Evolutionary conservation across 2,329 filamentous ascomycete genomes (phyloP), one percentile per base, ranked within the genome.

Genomic region (Penicillium hesseltinei): DNA sequence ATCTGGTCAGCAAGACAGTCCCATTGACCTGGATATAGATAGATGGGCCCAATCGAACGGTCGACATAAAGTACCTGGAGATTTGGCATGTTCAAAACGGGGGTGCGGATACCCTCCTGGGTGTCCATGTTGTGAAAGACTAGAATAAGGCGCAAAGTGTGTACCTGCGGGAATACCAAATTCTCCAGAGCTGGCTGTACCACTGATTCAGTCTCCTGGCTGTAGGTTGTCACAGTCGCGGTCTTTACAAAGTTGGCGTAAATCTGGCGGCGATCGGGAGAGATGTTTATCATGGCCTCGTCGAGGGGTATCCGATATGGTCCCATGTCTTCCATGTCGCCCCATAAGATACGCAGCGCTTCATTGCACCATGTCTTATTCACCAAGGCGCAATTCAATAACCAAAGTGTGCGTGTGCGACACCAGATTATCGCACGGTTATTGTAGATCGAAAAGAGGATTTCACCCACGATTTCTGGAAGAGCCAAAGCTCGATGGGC

Each of bases 391-490:
- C 11, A 50, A 7, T 21, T 29, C 21, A 50, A 11, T 19, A 50
- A 8, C n/a, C 17, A 9, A 13, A 10, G 10, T 35, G 10, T 7
- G 46, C 17, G 10, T 35, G 10, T 7, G 46, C 9, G 33, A 9
- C 11, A 2, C n/a, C 6, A 15, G 29, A 11, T 29, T 2, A 5
- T 15, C n/a, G 9, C 9, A 17, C 5, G 2, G 31, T 35, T 2
- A 5, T 11, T 13, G 19, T 23, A 2, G 13, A 25, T n/a, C 45
- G 15, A 48, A 35, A 23, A 2, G 13, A 48, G 15, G 45, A 36
- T 48, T 36, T 25, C 29, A 25, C 29, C 5, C 21, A 48, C 19
- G 15, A 36, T 48, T 36, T 48, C 45, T 23, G 45, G 45, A 33
- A 48, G 19, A 25, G 45, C 15, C 15, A 25, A 27, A 36, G 46